Evolutionary conservation across 257 asterid species (phyloP), one percentile per base, ranked within the genome.

Genomic region (Solanum etuberosum): DNA sequence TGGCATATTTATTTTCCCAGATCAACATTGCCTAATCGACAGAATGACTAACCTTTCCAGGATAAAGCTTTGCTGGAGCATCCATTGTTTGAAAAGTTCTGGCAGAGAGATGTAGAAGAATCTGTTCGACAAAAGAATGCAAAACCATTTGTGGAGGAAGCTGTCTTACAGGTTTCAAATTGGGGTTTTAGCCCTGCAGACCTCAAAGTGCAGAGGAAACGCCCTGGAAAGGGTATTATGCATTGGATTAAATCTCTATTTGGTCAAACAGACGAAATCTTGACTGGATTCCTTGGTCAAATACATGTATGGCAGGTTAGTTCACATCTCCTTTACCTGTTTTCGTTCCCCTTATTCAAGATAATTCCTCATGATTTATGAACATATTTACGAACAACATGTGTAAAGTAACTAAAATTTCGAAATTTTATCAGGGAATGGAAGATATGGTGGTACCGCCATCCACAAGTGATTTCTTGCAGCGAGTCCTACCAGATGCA

Each of bases 241-340:
- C 89, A 85, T 78, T 93, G 98, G 98, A 89, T 97, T 70, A 93
- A 92, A 89, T 95, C 98, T 61, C 43, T 94, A 11, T 97, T 89
- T 86, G 76, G 91, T 86, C 95, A 90, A 77, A 88, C 93, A 35
- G 95, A 94, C 40, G 93, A 92, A 86, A 83, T 90, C 70, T 80
- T 91, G 89, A 89, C 88, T 43, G 98, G 98, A 84, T 97, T 94
- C 83, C 91, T 97, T 83, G 98, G 98, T 88, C 98, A 97, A 42
- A 93, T 95, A 87, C 98, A 97, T 92, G 20, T 94, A 84, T 97
- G 98, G 99, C 99, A 95, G 97, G 99, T 96, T n/a, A 87, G 95
- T 90, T n/a, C 27, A 42, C 42, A 32, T 37, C 59, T 59, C 23
- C 80, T 63, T 57, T 54, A 48, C 51, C 77, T 63, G 2, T 51